Evolutionary conservation across 2,329 filamentous ascomycete species (phyloP).

Genomic region (Chaetomiaceae sp.): DNA sequence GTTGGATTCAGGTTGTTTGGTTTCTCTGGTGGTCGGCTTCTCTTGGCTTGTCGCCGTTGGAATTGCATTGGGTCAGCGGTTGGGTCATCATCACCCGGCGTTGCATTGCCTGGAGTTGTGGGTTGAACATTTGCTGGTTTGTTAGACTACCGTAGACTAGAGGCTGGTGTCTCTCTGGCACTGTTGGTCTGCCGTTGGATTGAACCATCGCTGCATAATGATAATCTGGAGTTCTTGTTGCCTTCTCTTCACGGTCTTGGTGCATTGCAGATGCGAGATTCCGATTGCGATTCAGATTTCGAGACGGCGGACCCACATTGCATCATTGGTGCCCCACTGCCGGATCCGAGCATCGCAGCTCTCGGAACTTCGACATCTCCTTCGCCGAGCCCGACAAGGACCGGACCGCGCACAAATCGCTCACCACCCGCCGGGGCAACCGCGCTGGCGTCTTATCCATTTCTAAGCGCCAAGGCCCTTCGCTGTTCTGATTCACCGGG

Average conservation of each 20-base stretch:
- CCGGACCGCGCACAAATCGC: not conserved
- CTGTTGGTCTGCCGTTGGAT: not conserved
- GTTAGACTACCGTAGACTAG: too few relatives aligned
- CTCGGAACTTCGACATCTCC: conserved; percentile 10
- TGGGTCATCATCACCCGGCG: not conserved
- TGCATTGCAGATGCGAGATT: too few relatives aligned
- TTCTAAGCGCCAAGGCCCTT: not conserved
- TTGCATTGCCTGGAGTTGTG: conserved; percentile 22
- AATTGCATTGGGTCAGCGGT: not conserved
- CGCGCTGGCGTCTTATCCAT: not conserved
- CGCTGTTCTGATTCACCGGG: not conserved
- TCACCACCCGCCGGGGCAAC: not conserved
- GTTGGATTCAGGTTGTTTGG: not conserved
- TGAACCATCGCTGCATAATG: too few relatives aligned
- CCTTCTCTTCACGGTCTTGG: too few relatives aligned
- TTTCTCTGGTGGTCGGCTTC: not conserved
- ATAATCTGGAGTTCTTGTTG: too few relatives aligned
- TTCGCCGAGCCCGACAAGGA: conserved; percentile 2
- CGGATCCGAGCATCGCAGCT: conserved; percentile 1
- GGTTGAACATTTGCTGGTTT: not conserved
- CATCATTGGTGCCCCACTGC: conserved; percentile 22
- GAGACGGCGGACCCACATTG: conserved; percentile 18
- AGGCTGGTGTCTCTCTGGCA: not conserved
- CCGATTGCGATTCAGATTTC: not conserved
- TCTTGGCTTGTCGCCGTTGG: not conserved